These are phyloP conservation scores for Fusarium burgessii DNA, from an alignment of 2,329 filamentous ascomycete species.

Conservation along the genomic window DNA sequence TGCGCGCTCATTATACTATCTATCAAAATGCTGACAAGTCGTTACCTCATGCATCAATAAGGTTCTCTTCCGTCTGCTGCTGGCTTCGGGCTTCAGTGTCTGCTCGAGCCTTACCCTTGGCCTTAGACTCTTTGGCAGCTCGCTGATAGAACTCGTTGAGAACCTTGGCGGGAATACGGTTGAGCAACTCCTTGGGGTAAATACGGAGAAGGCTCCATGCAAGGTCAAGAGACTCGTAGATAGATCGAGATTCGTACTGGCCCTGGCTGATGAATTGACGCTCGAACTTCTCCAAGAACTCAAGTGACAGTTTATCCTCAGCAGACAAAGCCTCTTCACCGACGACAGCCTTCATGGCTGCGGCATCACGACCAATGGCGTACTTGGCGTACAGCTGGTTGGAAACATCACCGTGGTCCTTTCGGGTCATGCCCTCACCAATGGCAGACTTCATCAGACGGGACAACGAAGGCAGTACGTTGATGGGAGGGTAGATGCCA, in stretches of 20 bases:
- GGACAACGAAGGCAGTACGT: constrained; percentile 96
- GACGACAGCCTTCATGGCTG: constrained; percentile 99
- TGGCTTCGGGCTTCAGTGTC: constrained; percentile 55
- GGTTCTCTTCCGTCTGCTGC: constrained; percentile 65
- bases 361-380: constrained; percentile 97
- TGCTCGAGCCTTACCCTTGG: constrained; percentile 68
- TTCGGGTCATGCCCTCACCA: constrained; percentile 94
- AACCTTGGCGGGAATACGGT: constrained; percentile 88
- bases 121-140: constrained; percentile 71
- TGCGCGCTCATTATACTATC: constrained; percentile 45
- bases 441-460: constrained; percentile 99
- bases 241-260: constrained; percentile 89
- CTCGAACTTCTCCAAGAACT: constrained; percentile 99
- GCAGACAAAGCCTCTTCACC: constrained; percentile 96
- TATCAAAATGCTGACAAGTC: constrained; percentile 41
- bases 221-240: constrained; percentile 93
- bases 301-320: constrained; percentile 96
- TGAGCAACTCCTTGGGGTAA: constrained; percentile 97
- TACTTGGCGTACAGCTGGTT: constrained; percentile 99
- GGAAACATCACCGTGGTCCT: constrained; percentile 97
- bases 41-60: constrained; percentile 66
- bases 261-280: constrained; percentile 93
- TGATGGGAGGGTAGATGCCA: constrained; percentile 98
- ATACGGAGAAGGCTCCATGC: constrained; percentile 97
- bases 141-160: constrained; percentile 87